Evolutionary conservation across 768 basidiomycete genomes (phyloP).

Genomic region (Rhizopogon roseolus): DNA sequence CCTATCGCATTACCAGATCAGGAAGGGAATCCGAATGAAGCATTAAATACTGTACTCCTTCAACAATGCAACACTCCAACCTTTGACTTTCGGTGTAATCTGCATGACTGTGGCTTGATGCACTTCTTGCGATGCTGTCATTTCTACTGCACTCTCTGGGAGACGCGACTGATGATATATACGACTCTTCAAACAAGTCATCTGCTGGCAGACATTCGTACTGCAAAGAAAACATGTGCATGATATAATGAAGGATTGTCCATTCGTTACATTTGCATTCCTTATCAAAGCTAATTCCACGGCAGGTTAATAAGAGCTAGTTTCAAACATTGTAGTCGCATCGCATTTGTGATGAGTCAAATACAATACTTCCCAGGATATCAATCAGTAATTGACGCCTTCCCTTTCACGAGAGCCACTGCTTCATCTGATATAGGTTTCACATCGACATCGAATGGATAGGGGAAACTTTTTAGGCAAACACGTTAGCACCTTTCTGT

Average conservation of each 20-base stretch:
- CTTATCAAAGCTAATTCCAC: too few relatives aligned
- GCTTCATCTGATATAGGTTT: slow-evolving; percentile 7
- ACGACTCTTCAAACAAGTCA: too few relatives aligned
- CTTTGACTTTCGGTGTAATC: not conserved
- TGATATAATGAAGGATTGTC: too few relatives aligned
- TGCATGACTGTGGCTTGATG: not conserved
- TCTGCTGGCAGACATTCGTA: too few relatives aligned
- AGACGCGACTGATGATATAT: not conserved
- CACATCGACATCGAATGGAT: slow-evolving; percentile 7
- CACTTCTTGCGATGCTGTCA: too few relatives aligned
- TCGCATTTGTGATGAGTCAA: not conserved
- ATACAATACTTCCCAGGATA: too few relatives aligned
- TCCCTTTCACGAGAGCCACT: slow-evolving; percentile 6
- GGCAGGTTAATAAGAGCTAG: not conserved
- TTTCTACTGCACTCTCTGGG: not conserved
- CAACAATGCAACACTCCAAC: not conserved
- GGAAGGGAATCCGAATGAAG: too few relatives aligned
- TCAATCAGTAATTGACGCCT: not conserved
- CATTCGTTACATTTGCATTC: too few relatives aligned
- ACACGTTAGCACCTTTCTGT: not conserved
- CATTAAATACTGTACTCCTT: not conserved
- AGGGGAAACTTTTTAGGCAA: slow-evolving; percentile 4
- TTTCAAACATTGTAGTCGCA: not conserved
- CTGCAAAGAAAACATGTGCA: too few relatives aligned
- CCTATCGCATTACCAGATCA: not conserved